Evolutionary conservation across 2,329 filamentous ascomycete genomes (phyloP).

Genomic region (Calonectria pseudoreteaudii): DNA sequence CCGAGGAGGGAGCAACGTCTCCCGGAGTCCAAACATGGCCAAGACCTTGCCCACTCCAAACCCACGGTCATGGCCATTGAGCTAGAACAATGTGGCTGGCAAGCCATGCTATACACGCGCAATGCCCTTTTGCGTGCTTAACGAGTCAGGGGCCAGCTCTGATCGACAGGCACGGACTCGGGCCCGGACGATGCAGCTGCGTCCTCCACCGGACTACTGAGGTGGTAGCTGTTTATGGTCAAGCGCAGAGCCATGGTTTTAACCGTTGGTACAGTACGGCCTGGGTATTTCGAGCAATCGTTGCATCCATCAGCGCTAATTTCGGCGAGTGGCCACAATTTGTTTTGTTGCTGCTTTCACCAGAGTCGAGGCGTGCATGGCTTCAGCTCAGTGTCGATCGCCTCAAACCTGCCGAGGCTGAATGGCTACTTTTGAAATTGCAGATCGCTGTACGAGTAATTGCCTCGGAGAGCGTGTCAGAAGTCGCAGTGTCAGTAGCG

Average conservation of each 20-base stretch:
- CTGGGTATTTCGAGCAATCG: not conserved
- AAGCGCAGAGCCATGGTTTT: constrained; percentile 20
- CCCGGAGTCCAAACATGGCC: not conserved
- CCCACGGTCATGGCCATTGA: not conserved
- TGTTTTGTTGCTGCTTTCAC: not conserved
- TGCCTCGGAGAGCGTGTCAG: not conserved
- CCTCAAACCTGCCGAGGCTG: not conserved
- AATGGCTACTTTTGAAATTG: constrained; percentile 3
- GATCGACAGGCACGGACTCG: constrained; percentile 44
- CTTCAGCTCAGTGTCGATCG: not conserved
- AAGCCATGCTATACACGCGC: constrained; percentile 2
- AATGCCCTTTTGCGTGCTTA: not conserved
- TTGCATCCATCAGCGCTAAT: constrained; percentile 3
- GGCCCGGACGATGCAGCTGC: constrained; percentile 18
- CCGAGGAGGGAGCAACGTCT: not conserved
- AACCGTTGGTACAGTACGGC: not conserved
- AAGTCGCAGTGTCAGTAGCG: not conserved
- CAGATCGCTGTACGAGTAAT: not conserved
- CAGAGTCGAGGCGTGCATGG: not conserved
- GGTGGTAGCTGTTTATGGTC: constrained; percentile 33
- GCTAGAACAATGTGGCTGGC: constrained; percentile 7
- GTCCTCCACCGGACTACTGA: constrained; percentile 16
- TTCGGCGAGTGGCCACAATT: not conserved
- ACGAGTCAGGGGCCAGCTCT: constrained; percentile 39
- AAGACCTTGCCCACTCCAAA: not conserved